phyloP scores from a whole-genome alignment of 75 land plant species.

The Isoetes taiwanensis region DNA sequence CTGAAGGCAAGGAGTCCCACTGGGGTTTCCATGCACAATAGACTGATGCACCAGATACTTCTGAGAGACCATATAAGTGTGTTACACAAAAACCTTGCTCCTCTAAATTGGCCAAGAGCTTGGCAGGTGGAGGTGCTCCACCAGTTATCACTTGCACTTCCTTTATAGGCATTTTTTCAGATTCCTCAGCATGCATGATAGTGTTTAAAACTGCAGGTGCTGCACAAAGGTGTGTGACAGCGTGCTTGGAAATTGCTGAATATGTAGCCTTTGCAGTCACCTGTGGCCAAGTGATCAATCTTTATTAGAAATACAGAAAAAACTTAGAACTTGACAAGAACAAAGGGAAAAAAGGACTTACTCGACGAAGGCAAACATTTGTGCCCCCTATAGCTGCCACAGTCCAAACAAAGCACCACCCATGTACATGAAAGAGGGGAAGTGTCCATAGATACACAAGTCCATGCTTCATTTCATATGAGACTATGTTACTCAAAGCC shows the following conservation, averaged over 20 bases:
- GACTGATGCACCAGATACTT: slow-evolving; percentile 77
- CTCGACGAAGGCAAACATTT: slow-evolving; percentile 82
- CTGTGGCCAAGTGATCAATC: slow-evolving; percentile 25
- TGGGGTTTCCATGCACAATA: slow-evolving; percentile 86
- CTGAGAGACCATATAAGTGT: slow-evolving; percentile 84
- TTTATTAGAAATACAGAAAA: too few relatives aligned
- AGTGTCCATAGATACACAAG: slow-evolving; percentile 84
- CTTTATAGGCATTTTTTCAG: slow-evolving; percentile 37
- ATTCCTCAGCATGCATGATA: slow-evolving; percentile 40
- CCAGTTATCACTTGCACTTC: slow-evolving; percentile 63
- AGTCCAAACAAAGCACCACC: slow-evolving; percentile 89
- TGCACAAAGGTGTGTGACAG: slow-evolving; percentile 82
- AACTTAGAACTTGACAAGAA: background rate
- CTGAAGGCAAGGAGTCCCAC: slow-evolving; percentile 54
- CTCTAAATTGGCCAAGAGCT: slow-evolving; percentile 48
- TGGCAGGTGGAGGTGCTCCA: slow-evolving; percentile 84
- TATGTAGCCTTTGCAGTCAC: slow-evolving; percentile 65
- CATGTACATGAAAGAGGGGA: slow-evolving; percentile 88
- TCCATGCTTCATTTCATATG: slow-evolving; percentile 69
- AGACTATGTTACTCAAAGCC: slow-evolving; percentile 39
- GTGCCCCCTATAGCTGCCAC: slow-evolving; percentile 83
- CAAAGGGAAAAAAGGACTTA: slow-evolving; percentile 8
- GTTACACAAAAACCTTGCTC: slow-evolving; percentile 62
- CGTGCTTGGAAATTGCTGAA: slow-evolving; percentile 48
- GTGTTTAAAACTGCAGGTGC: slow-evolving; percentile 84